Percentiles rank a stretch among this genome's conserved stretches.
Conservation (phyloP, 805 yeast species). For the Lipomyces japonicus region DNA sequence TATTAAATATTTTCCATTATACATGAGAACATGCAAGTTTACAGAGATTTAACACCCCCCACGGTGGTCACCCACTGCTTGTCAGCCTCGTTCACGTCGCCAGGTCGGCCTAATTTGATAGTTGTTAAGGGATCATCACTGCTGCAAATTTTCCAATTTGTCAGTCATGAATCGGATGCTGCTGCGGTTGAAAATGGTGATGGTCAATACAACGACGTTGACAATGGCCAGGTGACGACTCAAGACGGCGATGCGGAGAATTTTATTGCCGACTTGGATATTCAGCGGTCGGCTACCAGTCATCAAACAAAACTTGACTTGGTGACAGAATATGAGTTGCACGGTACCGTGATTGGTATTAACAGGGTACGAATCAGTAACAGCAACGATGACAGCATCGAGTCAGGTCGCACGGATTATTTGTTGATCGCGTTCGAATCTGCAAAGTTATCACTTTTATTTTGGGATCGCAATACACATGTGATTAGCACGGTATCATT, state of each 20-base stretch:
- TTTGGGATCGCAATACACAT: slow-evolving; percentile 59
- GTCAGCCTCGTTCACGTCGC: slow-evolving; percentile 31
- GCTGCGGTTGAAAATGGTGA: slow-evolving; percentile 29
- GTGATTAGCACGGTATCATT: slow-evolving; percentile 68
- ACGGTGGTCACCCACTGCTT: slow-evolving; percentile 63
- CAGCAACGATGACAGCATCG: slow-evolving; percentile 41
- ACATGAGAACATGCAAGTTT: slow-evolving; percentile 73
- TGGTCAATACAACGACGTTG: slow-evolving; percentile 4
- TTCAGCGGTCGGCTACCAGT: slow-evolving; percentile 29
- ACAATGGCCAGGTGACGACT: neutral
- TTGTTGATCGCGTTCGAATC: slow-evolving; percentile 61
- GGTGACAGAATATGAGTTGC: slow-evolving; percentile 62
- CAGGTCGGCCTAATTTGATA: slow-evolving; percentile 49
- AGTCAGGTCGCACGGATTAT: slow-evolving; percentile 55
- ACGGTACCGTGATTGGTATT: slow-evolving; percentile 64
- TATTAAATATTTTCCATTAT: too few species aligned
- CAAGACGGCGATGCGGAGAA: slow-evolving; percentile 19
- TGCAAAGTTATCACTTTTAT: slow-evolving; percentile 74
- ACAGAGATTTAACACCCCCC: slow-evolving; percentile 72
- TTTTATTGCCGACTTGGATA: slow-evolving; percentile 30
- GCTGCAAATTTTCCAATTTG: slow-evolving; percentile 56
- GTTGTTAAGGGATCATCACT: slow-evolving; percentile 63
- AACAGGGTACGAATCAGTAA: slow-evolving; percentile 36
- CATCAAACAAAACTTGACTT: slow-evolving; percentile 40
- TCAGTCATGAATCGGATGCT: slow-evolving; percentile 32